Evolutionary conservation across 1,284 basidiomycete species (phyloP).

Genomic region (Cystobasidium pallidum): DNA sequence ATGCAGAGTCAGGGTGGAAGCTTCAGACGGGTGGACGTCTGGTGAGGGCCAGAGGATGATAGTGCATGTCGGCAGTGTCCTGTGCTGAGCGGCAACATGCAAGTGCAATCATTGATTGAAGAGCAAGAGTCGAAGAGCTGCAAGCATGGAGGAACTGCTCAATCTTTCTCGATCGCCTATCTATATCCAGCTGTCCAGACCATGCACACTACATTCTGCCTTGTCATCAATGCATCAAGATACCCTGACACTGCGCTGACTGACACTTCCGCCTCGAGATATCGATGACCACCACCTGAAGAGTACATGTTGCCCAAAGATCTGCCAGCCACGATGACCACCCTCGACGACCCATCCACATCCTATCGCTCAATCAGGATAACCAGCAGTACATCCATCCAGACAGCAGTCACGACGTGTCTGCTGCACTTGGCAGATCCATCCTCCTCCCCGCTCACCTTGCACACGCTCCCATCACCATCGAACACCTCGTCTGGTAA

Average conservation of each 20-base stretch:
- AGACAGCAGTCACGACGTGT: conserved; percentile 9
- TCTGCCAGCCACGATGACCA: not conserved
- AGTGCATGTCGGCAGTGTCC: too few relatives aligned
- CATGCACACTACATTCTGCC: too few relatives aligned
- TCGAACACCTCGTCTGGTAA: not conserved
- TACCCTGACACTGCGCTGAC: too few relatives aligned
- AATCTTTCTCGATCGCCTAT: conserved; percentile 6
- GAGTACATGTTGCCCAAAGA: not conserved
- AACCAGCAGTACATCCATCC: conserved; percentile 21
- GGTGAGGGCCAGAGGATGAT: too few relatives aligned
- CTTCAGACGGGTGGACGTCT: too few relatives aligned
- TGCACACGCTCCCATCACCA: conserved; percentile 37
- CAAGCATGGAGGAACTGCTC: too few relatives aligned
- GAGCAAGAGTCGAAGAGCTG: not conserved
- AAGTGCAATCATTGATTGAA: not conserved
- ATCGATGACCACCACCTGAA: not conserved
- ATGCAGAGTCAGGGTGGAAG: too few relatives aligned
- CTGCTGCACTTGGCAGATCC: conserved; percentile 33
- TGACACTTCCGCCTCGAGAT: too few relatives aligned
- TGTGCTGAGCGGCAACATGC: too few relatives aligned
- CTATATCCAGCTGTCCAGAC: too few relatives aligned
- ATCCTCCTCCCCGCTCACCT: conserved; percentile 18
- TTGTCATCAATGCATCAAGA: not conserved
- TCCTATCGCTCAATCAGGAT: conserved; percentile 15
- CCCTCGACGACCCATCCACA: conserved; percentile 14